Base-by-base conservation (phyloP, 768 basidiomycete genomes). In the Lentinula raphanica region DNA sequence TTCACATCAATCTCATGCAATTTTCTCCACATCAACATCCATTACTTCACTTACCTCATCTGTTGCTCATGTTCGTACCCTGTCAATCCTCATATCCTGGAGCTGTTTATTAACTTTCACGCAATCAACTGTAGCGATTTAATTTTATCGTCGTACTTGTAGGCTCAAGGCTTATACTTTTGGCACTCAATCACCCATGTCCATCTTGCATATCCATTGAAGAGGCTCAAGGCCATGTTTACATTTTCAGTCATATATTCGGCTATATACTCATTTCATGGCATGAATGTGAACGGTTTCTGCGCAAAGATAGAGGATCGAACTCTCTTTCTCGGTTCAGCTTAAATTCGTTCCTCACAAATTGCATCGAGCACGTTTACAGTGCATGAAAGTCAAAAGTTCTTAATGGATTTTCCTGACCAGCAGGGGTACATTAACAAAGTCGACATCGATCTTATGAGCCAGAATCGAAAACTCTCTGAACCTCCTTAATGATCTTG, bases 81-180 rank as follows among this genome's bases (percentile, higher is more conserved):
- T 32, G 21, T n/a, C 15, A 23, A 9, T 31, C 27, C 27, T 56
- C 15, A 17, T 31, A 31, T 42, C n/a, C 53, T 32, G 44, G 28
- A 45, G 17, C 19, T 46, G 28, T 48, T 39, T 23, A 21, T 40
- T 49, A 31, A 32, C 9, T 44, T 21, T 39, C 25, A 35, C 17
- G 15, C 31, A n/a, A 15, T 12, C n/a, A 13, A 48, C 32, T 57
- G 56, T 57, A 57, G n/a, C 56, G 46, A 57, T 57, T 57, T 48
- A 57, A 57, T 49, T 55, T 13, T 29, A 31, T 48, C 56, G 32
- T 39, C 45, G 39, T 49, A 57, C 36, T 23, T 32, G 54, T 56
- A 57, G 56, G 56, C 56, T 57, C 32, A 57, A 57, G 56, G 56
- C 56, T 38, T 49, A n/a, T n/a, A 57, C 56, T 25, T 50, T 23